Evolutionary conservation across 805 yeast species (phyloP).

Genomic region (Millerago galiae): DNA sequence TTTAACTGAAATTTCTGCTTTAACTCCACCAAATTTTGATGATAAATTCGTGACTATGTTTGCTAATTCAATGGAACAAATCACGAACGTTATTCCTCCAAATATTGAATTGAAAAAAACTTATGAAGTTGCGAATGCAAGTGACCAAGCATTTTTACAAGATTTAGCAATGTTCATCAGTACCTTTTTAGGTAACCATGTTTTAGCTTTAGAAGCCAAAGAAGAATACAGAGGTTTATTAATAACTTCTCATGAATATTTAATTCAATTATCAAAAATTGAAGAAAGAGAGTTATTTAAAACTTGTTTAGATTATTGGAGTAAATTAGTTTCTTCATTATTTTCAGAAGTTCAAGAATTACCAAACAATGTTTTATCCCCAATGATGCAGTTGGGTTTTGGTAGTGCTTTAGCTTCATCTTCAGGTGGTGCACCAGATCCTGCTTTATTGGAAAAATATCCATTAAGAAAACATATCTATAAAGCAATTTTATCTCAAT

Average conservation of each 20-base stretch:
- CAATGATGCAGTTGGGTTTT: conserved; percentile 63
- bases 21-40: conserved; percentile 49
- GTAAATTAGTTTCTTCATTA: conserved; percentile 71
- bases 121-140: conserved; percentile 68
- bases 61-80: conserved; percentile 63
- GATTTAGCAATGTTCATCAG: conserved; percentile 91
- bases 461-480: conserved; percentile 86
- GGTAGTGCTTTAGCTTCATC: conserved; percentile 31
- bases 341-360: conserved; percentile 80
- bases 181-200: conserved; percentile 74
- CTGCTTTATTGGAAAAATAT: conserved; percentile 65
- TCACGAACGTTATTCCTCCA: conserved; percentile 63
- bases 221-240: conserved; percentile 52
- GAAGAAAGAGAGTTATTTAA: conserved; percentile 96
- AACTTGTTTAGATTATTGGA: conserved; percentile 94
- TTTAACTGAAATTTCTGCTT: conserved; percentile 80
- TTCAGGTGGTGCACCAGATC: conserved; percentile 81
- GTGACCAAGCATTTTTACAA: conserved; percentile 90
- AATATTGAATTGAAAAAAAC: conserved; percentile 63
- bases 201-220: conserved; percentile 52
- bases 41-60: conserved; percentile 64
- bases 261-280: conserved; percentile 78
- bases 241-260: conserved; percentile 68
- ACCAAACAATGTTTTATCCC: conserved; percentile 66
- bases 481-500: conserved; percentile 66